Evolutionary conservation across 768 basidiomycete species (phyloP).

Genomic region (Calocera viscosa): DNA sequence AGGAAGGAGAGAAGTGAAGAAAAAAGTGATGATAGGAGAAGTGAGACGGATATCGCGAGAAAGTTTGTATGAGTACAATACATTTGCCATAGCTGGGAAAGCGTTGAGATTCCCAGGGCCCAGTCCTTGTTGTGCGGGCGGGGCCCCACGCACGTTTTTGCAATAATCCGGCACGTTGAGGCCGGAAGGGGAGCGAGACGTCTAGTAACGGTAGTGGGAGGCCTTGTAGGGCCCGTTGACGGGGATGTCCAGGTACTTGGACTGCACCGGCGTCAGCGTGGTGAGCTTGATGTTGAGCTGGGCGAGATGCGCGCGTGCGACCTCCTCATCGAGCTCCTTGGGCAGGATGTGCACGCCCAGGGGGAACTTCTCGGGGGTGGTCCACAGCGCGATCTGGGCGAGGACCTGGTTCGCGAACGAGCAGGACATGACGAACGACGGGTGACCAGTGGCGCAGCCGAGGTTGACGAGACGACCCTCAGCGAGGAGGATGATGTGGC

Average conservation of each 20-base stretch:
- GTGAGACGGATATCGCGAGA: background rate
- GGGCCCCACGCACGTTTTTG: conserved; percentile 4
- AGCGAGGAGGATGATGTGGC: conserved; percentile 93
- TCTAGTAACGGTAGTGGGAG: conserved; percentile 52
- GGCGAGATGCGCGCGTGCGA: conserved; percentile 87
- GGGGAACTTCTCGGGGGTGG: conserved; percentile 78
- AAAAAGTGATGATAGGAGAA: background rate
- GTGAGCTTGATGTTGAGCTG: conserved; percentile 94
- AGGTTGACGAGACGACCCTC: conserved; percentile 99
- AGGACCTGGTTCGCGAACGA: conserved; percentile 98
- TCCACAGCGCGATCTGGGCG: conserved; percentile 97
- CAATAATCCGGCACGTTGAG: conserved; percentile 12
- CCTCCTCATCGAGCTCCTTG: conserved; percentile 97
- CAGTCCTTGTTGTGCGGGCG: background rate
- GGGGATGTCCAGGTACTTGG: conserved; percentile 85
- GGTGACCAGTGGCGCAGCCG: conserved; percentile 97
- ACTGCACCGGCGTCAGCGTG: conserved; percentile 54
- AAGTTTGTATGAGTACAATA: conserved; percentile 4
- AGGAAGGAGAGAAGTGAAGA: background rate
- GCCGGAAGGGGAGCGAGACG: conserved; percentile 14
- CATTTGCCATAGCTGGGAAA: background rate
- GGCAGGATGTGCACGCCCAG: conserved; percentile 97
- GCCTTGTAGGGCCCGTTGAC: conserved; percentile 69
- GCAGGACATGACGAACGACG: conserved; percentile 99
- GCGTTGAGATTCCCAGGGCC: conserved; percentile 6